Evolutionary conservation across 306 rosid genomes (phyloP).

Genomic region (Casuarina equisetifolia): DNA sequence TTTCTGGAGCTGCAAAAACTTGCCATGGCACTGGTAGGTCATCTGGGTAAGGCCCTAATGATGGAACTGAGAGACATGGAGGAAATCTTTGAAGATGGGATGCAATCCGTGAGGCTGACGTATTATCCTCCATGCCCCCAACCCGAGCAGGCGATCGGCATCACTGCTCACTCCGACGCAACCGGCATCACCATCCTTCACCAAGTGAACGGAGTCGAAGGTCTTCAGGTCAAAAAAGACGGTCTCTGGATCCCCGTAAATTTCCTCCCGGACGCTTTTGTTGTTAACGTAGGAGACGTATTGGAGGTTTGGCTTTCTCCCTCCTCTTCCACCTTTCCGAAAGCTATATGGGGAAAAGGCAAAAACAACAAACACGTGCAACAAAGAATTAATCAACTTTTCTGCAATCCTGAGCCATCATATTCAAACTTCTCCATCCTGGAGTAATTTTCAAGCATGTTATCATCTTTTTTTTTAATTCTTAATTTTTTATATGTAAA

Average conservation of each 20-base stretch:
- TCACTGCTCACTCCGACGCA: conserved; percentile 47
- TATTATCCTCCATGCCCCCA: conserved; percentile 53
- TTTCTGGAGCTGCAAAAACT: conserved; percentile 22
- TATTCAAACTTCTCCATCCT: not conserved
- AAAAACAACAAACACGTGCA: not conserved
- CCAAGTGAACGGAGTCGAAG: conserved; percentile 48
- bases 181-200: conserved; percentile 42
- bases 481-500: too few relatives aligned
- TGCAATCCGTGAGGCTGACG: conserved; percentile 43
- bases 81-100: conserved; percentile 44
- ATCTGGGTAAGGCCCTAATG: conserved; percentile 30
- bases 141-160: conserved; percentile 45
- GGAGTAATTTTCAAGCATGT: not conserved
- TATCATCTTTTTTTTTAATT: not conserved
- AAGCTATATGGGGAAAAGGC: not conserved
- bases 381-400: not conserved
- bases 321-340: not conserved
- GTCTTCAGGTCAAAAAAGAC: conserved; percentile 44
- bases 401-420: not conserved
- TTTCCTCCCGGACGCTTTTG: conserved; percentile 29
- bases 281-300: conserved; percentile 45
- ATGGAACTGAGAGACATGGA: conserved; percentile 28
- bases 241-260: conserved; percentile 49
- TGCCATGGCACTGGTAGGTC: conserved; percentile 24
- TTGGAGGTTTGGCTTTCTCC: conserved; percentile 31